Percentiles rank a stretch among this genome's conserved stretches.
Evolutionary conservation across 257 asterid genomes (phyloP).

Genomic region (Schizonepeta tenuifolia): DNA sequence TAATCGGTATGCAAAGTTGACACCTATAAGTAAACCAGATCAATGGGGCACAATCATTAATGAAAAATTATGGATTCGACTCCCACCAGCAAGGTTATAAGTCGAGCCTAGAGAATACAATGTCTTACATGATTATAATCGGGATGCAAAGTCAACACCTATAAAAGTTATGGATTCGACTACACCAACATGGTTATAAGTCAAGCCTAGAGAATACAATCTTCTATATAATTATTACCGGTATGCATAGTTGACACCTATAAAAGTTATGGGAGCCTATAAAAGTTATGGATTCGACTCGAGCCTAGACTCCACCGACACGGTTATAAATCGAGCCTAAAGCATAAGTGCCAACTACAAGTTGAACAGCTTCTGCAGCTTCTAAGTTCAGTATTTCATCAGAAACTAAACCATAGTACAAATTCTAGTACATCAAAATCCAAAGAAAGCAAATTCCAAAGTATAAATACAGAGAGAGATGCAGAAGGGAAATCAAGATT

Average conservation of each 20-base stretch:
- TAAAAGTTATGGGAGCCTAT: not conserved
- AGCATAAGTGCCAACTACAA: not conserved
- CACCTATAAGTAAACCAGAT: not conserved
- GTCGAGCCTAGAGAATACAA: not conserved
- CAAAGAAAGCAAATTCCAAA: not conserved
- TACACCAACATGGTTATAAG: too few species aligned
- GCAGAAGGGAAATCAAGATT: slow-evolving; percentile 25
- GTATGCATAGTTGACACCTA: slow-evolving; percentile 1
- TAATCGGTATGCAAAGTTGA: slow-evolving; percentile 2
- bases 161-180: not conserved
- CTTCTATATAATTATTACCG: not conserved
- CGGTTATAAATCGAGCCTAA: not conserved
- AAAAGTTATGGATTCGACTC: not conserved
- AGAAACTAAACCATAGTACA: not conserved
- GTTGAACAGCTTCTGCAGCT: not conserved
- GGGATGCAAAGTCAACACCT: not conserved
- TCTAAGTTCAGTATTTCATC: not conserved
- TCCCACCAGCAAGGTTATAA: too few species aligned
- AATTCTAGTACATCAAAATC: not conserved
- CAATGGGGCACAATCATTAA: not conserved
- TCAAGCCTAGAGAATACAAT: not conserved
- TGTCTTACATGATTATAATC: not conserved
- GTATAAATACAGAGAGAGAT: not conserved
- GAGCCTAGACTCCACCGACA: too few species aligned
- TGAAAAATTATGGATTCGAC: not conserved